phyloP scores from a whole-genome alignment of 2,329 filamentous ascomycete species.

The Knoxdaviesia capensis region DNA sequence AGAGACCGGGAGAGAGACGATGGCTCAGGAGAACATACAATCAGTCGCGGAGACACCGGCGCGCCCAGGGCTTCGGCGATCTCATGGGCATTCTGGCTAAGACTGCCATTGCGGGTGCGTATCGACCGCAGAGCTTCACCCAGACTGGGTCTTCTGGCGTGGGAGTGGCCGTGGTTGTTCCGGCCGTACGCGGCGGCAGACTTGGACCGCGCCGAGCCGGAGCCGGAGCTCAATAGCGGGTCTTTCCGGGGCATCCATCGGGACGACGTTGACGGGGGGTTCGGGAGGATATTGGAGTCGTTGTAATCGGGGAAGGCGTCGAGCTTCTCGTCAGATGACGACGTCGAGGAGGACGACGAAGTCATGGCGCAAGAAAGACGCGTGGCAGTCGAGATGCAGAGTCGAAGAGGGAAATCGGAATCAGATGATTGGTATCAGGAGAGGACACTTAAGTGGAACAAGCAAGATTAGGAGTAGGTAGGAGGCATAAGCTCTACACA shows the following conservation, averaged over 20 bases:
- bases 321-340: slow-evolving; percentile 13
- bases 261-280: too few relatives aligned
- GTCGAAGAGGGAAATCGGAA: not conserved
- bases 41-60: slow-evolving; percentile 69
- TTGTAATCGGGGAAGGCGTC: slow-evolving; percentile 39
- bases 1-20: not conserved
- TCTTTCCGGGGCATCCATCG: slow-evolving; percentile 10
- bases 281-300: slow-evolving; percentile 12
- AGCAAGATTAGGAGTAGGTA: too few relatives aligned
- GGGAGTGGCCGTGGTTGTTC: too few relatives aligned
- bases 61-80: slow-evolving; percentile 79
- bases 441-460: too few relatives aligned
- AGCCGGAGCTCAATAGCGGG: not conserved
- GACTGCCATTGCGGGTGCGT: slow-evolving; percentile 59
- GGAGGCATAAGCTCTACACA: too few relatives aligned
- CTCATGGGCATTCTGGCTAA: slow-evolving; percentile 85
- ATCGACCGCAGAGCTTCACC: slow-evolving; percentile 76
- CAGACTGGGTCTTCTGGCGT: slow-evolving; percentile 77
- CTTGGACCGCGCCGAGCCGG: not conserved
- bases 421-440: too few relatives aligned
- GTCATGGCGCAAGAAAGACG: not conserved
- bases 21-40: slow-evolving; percentile 33
- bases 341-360: slow-evolving; percentile 10
- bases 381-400: not conserved
- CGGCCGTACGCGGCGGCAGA: slow-evolving; percentile 10